Conservation (phyloP, 1,284 basidiomycete genomes). For the Fomitopsis palustris region DNA sequence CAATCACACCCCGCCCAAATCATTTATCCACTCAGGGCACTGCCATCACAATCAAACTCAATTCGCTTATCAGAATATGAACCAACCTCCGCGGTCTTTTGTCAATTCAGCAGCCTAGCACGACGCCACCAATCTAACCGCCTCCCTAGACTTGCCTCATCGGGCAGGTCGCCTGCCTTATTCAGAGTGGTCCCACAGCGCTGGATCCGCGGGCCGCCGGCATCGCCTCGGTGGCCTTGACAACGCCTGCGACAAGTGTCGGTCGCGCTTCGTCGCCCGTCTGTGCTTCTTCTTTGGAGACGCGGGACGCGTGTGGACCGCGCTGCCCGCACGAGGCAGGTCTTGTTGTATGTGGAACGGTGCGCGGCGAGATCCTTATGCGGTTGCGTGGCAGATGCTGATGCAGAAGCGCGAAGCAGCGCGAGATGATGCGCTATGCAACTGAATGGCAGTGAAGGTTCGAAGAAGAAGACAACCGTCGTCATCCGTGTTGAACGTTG, state of each 20-base stretch:
- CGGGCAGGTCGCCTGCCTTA: not conserved
- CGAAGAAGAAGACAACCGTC: no score
- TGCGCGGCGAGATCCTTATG: not conserved
- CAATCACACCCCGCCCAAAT: no score
- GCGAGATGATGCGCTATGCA: no score
- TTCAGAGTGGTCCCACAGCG: not conserved
- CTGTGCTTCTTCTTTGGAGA: not conserved
- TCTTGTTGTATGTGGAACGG: not conserved
- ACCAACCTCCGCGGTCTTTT: not conserved
- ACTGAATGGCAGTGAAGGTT: no score
- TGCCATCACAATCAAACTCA: no score
- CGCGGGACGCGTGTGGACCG: not conserved
- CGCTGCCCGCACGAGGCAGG: not conserved
- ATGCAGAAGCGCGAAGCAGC: no score
- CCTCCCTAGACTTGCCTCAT: not conserved
- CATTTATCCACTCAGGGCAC: no score
- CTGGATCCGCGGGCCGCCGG: not conserved
- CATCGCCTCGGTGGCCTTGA: not conserved
- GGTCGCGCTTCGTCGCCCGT: not conserved
- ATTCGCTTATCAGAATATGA: no score
- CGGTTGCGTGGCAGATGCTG: no score
- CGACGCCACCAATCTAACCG: not conserved
- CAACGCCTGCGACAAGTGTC: not conserved
- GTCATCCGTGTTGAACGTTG: no score
- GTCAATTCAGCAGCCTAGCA: not conserved